Conservation (phyloP, 495 filamentous ascomycete genomes). For the Xylaria venustula region DNA sequence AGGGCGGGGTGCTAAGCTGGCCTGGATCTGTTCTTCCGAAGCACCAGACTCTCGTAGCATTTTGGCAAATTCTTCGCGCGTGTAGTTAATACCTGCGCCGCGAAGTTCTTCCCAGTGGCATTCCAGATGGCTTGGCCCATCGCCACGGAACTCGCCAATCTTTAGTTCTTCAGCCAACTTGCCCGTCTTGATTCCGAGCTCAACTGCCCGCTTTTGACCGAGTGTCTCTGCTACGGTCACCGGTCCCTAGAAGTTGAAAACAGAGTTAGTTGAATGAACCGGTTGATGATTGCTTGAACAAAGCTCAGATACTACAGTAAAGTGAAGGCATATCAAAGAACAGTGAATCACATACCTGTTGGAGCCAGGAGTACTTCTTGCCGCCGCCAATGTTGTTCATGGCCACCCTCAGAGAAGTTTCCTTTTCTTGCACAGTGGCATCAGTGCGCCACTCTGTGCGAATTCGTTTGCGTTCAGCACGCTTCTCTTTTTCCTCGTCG, state of each 20-base stretch:
- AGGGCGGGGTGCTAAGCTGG: no score
- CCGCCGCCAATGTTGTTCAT: background rate
- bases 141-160: background rate
- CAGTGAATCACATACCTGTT: no score
- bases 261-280: background rate
- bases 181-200: background rate
- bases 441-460: background rate
- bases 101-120: no score
- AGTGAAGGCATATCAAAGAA: no score
- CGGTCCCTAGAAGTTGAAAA: background rate
- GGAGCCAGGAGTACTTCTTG: slow-evolving; percentile 22
- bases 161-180: background rate
- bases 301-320: background rate
- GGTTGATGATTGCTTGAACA: background rate
- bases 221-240: background rate
- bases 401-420: slow-evolving; percentile 4
- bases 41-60: no score
- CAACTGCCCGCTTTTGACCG: background rate
- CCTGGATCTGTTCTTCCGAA: no score
- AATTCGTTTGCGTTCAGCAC: no score
- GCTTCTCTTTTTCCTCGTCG: no score
- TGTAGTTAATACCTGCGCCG: no score
- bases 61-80: no score
- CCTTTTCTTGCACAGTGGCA: background rate
- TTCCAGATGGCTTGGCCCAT: no score